Base-by-base conservation (phyloP, 371 early-diverging fungal species). In the Phascolomyces articulosus region DNA sequence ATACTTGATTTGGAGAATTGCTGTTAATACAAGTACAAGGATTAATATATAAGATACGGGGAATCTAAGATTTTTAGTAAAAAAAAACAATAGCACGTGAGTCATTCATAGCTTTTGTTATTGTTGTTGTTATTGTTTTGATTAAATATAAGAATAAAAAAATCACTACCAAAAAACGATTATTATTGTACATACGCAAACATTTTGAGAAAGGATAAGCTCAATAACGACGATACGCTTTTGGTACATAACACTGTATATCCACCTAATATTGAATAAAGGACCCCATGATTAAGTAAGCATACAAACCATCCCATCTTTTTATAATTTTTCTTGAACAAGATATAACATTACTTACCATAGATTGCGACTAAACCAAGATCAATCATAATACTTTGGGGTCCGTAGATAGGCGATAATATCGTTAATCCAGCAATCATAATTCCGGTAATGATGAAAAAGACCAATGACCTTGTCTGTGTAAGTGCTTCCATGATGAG, bases 171-270 rank as follows among this genome's bases (percentile, higher is more conserved):
- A 34, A 34, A 34, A 34, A 11, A 6, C 6, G 0, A 9, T 34
- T 34, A 9, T 34, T 34, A 9, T 34, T 6, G 34, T 34, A 75
- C 83, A 53, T 74, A 74, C 83, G 80, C 78, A 70, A 91, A 88
- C 83, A 91, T 86, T 58, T 75, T 78, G 58, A 89, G 76, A 41
- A 88, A 80, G 10, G 85, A 80, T 48, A 88, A 67, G 31, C 87
- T 90, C 29, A 92, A 71, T 55, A 91, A 70, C 2, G 90, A 89
- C 2, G 91, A 87, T 6, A 92, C 79, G 24, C 87, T 90, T 65
- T 92, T 92, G 27, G 91, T 91, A 21, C 90, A 83, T 44, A 92
- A 71, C 2, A 92, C 93, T 23, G 93, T 92, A 75, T 88, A 92
- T 63, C 91, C 91, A 66, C 91, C 91, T 91, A 68, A 41, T n/a